phyloP scores from a whole-genome alignment of 2,329 filamentous ascomycete genomes.

The Penicillium sp. region DNA sequence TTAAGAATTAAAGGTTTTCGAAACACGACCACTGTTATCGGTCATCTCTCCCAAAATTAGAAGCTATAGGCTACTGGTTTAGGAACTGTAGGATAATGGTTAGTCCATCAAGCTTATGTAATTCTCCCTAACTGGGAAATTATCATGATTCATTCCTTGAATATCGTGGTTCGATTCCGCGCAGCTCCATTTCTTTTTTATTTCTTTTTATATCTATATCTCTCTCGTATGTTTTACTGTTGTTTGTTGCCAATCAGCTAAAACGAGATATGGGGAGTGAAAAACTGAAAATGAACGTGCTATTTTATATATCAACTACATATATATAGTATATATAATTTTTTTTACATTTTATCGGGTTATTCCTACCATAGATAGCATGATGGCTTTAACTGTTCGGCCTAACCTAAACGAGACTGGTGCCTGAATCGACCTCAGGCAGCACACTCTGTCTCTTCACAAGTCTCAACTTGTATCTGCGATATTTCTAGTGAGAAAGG shows the following conservation, averaged over 20 bases:
- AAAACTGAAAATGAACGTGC: no score
- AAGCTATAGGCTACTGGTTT: slow-evolving; percentile 1
- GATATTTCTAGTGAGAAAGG: background rate
- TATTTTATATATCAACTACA: no score
- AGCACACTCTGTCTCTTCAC: slow-evolving; percentile 3
- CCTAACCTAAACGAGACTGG: slow-evolving; percentile 4
- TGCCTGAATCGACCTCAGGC: slow-evolving; percentile 24
- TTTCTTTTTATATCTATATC: no score
- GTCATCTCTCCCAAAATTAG: background rate
- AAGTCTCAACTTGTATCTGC: slow-evolving; percentile 2
- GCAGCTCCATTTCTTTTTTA: slow-evolving; percentile 1
- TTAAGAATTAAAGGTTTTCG: no score
- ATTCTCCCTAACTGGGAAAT: slow-evolving; percentile 1
- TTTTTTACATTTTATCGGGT: background rate
- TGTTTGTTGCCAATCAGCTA: no score
- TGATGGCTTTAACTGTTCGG: no score
- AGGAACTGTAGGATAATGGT: slow-evolving; percentile 10
- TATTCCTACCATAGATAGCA: no score
- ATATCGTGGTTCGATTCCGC: slow-evolving; percentile 10
- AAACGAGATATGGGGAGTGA: no score
- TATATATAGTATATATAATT: no score
- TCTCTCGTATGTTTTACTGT: no score
- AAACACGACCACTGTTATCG: background rate
- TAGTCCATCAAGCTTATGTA: slow-evolving; percentile 9
- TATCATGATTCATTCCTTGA: slow-evolving; percentile 9